Base-by-base conservation (phyloP, 2,329 filamentous ascomycete species). In the Venturia carpophila region DNA sequence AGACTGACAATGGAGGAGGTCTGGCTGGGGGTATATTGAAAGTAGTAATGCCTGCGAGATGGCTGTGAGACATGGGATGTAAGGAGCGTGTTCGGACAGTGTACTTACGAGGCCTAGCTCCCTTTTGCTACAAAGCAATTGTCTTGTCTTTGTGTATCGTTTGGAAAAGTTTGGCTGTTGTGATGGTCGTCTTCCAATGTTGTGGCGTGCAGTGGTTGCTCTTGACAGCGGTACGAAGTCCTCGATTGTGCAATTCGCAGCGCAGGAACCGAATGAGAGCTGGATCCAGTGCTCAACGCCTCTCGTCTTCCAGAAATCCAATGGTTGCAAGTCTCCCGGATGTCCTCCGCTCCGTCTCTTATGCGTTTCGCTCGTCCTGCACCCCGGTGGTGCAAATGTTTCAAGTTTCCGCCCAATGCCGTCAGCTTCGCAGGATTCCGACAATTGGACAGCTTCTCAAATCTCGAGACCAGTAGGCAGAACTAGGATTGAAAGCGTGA, bases 41-140 rank as follows among this genome's bases (percentile, higher is more conserved):
- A 37, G 30, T 58, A 58, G 52, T 58, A 58, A 58, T 37, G 37
- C 52, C 52, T 58, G 52, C 52, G 52, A n/a, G 15, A 37, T 17
- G 19, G 27, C 52, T 58, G 52, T 58, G 52, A 58, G 52, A 58
- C 52, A 37, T n/a, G 30, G 52, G 52, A 27, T 58, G 52, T 58
- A 58, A 27, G 52, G 37, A 37, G 52, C 24, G 3, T 21, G 52
- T 34, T 52, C 27, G 52, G 30, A 37, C 52, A 58, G 30, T 37
- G 15, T 58, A 37, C 52, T 58, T 37, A 58, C 52, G 19, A 58
- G 27, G 27, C 52, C 52, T 37, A 37, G 52, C 1, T 19, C 24
- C 3, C 27, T 15, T 5, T 5, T 19, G 30, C 9, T 37, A 58
- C 52, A 58, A 37, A 37, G 52, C 30, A 58, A 30, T 37, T 58